These are phyloP conservation scores for Sporobolomyces phaffii DNA, from an alignment of 768 basidiomycete species.

Conservation along the genomic window DNA sequence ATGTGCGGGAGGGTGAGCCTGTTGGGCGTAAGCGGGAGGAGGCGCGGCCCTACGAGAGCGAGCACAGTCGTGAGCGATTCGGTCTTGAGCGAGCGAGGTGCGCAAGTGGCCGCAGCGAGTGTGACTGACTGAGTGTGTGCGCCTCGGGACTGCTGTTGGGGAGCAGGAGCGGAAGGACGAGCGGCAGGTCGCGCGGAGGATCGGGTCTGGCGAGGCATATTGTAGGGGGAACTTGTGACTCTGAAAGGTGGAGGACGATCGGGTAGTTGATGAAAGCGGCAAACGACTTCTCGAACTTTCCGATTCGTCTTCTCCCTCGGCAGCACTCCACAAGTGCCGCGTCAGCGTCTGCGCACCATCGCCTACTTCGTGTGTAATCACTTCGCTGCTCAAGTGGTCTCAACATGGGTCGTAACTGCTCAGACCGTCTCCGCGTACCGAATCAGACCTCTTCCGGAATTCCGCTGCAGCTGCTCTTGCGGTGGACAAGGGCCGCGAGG, in stretches of 20 bases:
- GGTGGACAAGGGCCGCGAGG: too few relatives aligned
- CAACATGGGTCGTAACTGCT: too few relatives aligned
- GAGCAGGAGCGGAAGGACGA: conserved; percentile 16
- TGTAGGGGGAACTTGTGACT: background rate
- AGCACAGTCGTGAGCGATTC: background rate
- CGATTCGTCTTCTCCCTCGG: background rate
- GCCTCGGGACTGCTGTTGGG: conserved; percentile 7
- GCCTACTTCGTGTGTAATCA: too few relatives aligned
- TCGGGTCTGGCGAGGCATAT: conserved; percentile 28
- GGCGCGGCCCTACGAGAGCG: conserved; percentile 12
- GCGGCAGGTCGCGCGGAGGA: conserved; percentile 26
- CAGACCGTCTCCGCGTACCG: too few relatives aligned
- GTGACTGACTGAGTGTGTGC: conserved; percentile 20
- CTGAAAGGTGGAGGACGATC: background rate
- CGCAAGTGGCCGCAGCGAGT: background rate
- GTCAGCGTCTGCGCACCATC: too few relatives aligned
- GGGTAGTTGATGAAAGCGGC: too few relatives aligned
- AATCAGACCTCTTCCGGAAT: too few relatives aligned
- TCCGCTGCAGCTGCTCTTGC: too few relatives aligned
- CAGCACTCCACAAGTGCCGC: background rate
- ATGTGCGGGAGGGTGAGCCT: conserved; percentile 14
- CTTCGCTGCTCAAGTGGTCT: too few relatives aligned
- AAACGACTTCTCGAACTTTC: too few relatives aligned
- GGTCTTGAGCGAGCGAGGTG: background rate
- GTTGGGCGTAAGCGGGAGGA: conserved; percentile 15